Percentiles rank a stretch among this genome's conserved stretches.
These are phyloP conservation scores for Inga laurina DNA, from an alignment of 306 rosid genomes.

Conservation along the genomic window DNA sequence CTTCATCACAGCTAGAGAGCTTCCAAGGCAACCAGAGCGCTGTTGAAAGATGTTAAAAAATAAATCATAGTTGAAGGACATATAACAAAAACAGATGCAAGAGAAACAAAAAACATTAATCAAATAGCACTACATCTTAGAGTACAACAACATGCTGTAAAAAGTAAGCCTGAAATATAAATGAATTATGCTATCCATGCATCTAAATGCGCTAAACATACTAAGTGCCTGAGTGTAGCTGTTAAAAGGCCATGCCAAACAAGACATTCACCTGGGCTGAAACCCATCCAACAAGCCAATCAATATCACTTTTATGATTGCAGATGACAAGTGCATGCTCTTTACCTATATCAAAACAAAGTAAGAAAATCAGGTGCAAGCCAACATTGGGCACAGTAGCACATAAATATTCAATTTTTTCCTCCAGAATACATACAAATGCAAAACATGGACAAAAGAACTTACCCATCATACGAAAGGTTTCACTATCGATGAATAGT, in stretches of 20 bases:
- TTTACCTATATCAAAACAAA: constrained; percentile 6
- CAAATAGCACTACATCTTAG: background rate
- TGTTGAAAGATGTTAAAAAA: background rate
- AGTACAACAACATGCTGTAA: background rate
- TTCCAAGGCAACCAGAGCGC: constrained; percentile 19
- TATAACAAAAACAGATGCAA: background rate
- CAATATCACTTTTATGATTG: constrained; percentile 20
- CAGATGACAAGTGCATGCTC: constrained; percentile 23
- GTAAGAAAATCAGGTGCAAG: background rate
- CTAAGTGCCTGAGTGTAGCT: background rate
- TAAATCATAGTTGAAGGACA: constrained; percentile 1
- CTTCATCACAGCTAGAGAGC: constrained; percentile 20
- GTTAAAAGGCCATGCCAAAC: background rate
- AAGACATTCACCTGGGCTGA: constrained; percentile 20
- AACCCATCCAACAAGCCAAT: constrained; percentile 27
- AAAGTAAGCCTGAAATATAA: background rate
- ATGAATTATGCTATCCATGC: background rate
- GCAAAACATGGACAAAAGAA: background rate
- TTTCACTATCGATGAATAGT: background rate
- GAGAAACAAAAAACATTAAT: background rate
- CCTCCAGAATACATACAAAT: background rate
- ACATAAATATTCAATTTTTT: background rate
- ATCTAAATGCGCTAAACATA: background rate
- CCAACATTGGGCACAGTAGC: background rate
- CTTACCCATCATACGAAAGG: constrained; percentile 10